Conservation (phyloP, 805 yeast genomes). For the Yarrowia keelungensis region DNA sequence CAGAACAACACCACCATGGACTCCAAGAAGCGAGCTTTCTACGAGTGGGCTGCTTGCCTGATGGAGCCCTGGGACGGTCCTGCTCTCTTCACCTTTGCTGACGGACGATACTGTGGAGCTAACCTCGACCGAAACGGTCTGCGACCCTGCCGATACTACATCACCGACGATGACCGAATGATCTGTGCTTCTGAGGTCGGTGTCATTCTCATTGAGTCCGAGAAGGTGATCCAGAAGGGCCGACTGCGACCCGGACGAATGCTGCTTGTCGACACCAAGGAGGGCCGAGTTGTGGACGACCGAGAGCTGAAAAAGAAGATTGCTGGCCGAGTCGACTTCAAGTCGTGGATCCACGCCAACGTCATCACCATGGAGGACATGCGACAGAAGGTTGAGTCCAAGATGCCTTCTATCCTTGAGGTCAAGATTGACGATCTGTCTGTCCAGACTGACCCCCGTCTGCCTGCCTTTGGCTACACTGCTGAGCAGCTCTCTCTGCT, state of each 20-base stretch:
- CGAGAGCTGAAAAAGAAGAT: slow-evolving; percentile 82
- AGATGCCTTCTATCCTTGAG: slow-evolving; percentile 48
- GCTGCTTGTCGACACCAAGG: slow-evolving; percentile 92
- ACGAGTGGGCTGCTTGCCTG: slow-evolving; percentile 98
- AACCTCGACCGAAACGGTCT: slow-evolving; percentile 96
- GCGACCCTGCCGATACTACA: slow-evolving; percentile 97
- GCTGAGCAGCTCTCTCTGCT: slow-evolving; percentile 85
- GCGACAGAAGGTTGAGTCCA: slow-evolving; percentile 60
- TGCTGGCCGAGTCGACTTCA: slow-evolving; percentile 85
- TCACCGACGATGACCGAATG: slow-evolving; percentile 92
- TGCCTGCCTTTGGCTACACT: slow-evolving; percentile 91
- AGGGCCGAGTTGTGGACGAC: slow-evolving; percentile 93
- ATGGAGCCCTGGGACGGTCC: slow-evolving; percentile 99
- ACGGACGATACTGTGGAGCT: slow-evolving; percentile 98
- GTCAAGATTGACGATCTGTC: slow-evolving; percentile 47
- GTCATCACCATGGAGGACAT: slow-evolving; percentile 84
- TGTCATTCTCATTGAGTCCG: slow-evolving; percentile 87
- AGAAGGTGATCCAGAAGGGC: slow-evolving; percentile 84
- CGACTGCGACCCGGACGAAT: slow-evolving; percentile 95
- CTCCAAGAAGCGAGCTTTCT: slow-evolving; percentile 89
- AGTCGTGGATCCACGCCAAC: slow-evolving; percentile 89
- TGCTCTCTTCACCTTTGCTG: slow-evolving; percentile 94
- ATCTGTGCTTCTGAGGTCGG: slow-evolving; percentile 99
- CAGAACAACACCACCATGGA: slow-evolving; percentile 87
- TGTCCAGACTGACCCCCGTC: slow-evolving; percentile 81